Percentiles rank a stretch among this genome's conserved stretches.
phyloP scores from a whole-genome alignment of 2,329 filamentous ascomycete genomes.

The Plectosphaerella sp. region DNA sequence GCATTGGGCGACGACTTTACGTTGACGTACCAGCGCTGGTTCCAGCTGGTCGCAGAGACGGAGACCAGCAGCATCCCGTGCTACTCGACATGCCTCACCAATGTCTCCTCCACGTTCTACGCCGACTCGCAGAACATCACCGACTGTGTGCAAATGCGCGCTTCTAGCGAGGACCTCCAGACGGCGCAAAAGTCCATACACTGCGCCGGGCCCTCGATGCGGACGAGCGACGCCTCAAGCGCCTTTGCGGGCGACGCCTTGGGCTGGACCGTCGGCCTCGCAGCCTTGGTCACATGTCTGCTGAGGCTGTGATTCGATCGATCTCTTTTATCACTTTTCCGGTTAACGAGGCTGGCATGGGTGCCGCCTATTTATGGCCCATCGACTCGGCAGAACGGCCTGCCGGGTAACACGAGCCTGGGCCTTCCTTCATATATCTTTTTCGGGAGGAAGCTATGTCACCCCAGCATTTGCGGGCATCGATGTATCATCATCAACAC shows the following conservation, averaged over 20 bases:
- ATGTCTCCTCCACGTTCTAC: background rate
- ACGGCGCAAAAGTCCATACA: background rate
- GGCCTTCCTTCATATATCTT: too few species aligned
- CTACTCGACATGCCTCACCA: constrained; percentile 1
- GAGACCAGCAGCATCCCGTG: background rate
- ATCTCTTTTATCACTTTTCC: too few species aligned
- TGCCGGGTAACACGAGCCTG: too few species aligned
- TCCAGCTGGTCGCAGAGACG: constrained; percentile 1
- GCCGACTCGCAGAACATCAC: constrained; percentile 4
- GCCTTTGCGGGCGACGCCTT: background rate
- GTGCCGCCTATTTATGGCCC: too few species aligned
- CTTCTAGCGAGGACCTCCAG: background rate
- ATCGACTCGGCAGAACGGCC: too few species aligned
- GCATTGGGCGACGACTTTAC: background rate
- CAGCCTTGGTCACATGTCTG: background rate
- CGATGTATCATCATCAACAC: too few species aligned
- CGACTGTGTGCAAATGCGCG: background rate
- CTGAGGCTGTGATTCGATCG: background rate
- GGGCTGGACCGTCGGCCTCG: background rate
- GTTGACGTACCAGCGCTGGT: background rate
- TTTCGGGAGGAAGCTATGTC: too few species aligned
- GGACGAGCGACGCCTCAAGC: background rate
- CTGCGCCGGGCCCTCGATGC: constrained; percentile 1
- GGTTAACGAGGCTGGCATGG: too few species aligned
- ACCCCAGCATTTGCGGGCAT: too few species aligned